Evolutionary conservation across 768 basidiomycete species (phyloP).

Genomic region (Collybiopsis luxurians): DNA sequence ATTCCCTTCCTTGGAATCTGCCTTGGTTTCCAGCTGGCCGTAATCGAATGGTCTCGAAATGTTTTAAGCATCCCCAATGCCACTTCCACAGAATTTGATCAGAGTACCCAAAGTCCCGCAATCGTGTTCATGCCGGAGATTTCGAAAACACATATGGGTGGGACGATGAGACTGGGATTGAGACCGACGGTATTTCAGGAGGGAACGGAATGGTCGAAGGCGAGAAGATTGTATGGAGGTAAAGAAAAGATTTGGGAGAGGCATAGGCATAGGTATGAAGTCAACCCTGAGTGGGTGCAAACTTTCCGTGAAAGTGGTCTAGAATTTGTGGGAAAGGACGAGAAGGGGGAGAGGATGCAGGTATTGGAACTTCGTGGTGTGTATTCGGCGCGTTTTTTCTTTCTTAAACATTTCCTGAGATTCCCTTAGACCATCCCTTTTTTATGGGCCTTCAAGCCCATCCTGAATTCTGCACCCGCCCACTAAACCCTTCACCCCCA

Average conservation of each 20-base stretch:
- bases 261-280: slow-evolving; percentile 94
- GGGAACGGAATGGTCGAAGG: slow-evolving; percentile 70
- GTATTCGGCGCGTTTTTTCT: slow-evolving; percentile 22
- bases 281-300: slow-evolving; percentile 86
- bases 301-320: slow-evolving; percentile 59
- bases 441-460: slow-evolving; percentile 95
- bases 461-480: slow-evolving; percentile 97
- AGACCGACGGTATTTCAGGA: slow-evolving; percentile 91
- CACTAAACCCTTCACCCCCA: slow-evolving; percentile 94
- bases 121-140: slow-evolving; percentile 99
- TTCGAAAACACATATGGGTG: slow-evolving; percentile 96
- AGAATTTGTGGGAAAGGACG: slow-evolving; percentile 83
- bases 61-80: slow-evolving; percentile 74
- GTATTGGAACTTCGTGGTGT: slow-evolving; percentile 81
- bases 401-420: neutral
- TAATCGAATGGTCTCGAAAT: slow-evolving; percentile 91
- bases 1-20: slow-evolving; percentile 96
- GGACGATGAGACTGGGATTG: slow-evolving; percentile 99
- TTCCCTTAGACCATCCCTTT: slow-evolving; percentile 73
- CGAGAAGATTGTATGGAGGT: slow-evolving; percentile 81
- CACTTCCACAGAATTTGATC: slow-evolving; percentile 79
- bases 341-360: slow-evolving; percentile 97
- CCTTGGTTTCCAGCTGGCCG: slow-evolving; percentile 95
- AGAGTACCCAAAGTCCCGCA: slow-evolving; percentile 61
- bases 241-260: slow-evolving; percentile 88